Evolutionary conservation across 345 rosid species (phyloP).

Genomic region (Salix arbutifolia): DNA sequence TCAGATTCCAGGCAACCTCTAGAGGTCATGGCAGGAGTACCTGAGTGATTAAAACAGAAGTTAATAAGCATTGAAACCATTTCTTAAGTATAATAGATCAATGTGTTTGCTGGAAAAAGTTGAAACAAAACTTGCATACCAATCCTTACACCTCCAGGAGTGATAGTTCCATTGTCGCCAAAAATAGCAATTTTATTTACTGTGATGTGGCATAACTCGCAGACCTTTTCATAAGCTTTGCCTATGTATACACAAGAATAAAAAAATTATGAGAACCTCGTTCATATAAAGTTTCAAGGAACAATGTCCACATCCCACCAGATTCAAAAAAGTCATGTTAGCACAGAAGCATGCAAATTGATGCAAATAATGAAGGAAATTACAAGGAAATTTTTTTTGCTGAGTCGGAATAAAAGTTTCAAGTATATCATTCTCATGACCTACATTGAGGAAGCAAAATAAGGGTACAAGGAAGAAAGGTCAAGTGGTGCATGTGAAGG

Average conservation of each 20-base stretch:
- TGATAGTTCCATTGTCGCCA: conserved; percentile 23
- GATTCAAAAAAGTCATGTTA: not conserved
- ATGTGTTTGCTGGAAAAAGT: not conserved
- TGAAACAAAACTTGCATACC: conserved; percentile 4
- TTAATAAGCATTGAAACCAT: not conserved
- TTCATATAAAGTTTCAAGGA: not conserved
- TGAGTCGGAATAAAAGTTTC: not conserved
- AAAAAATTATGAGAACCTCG: not conserved
- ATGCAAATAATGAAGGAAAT: not conserved
- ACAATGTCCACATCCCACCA: not conserved
- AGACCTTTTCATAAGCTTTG: conserved; percentile 22
- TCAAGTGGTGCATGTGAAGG: not conserved
- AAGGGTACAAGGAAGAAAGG: not conserved
- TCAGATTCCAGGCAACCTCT: conserved; percentile 30
- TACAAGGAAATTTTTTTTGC: not conserved
- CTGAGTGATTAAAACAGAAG: conserved; percentile 2
- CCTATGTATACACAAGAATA: conserved; percentile 1
- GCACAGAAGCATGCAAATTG: not conserved
- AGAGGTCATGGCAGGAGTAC: conserved; percentile 30
- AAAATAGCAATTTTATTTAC: conserved; percentile 26
- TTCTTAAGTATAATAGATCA: not conserved
- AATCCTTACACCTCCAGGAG: conserved; percentile 25
- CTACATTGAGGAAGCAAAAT: not conserved
- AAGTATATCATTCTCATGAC: not conserved
- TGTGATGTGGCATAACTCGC: conserved; percentile 28